Evolutionary conservation across 2,329 filamentous ascomycete species (phyloP).

Genomic region (Alternaria hordeiaustralica): DNA sequence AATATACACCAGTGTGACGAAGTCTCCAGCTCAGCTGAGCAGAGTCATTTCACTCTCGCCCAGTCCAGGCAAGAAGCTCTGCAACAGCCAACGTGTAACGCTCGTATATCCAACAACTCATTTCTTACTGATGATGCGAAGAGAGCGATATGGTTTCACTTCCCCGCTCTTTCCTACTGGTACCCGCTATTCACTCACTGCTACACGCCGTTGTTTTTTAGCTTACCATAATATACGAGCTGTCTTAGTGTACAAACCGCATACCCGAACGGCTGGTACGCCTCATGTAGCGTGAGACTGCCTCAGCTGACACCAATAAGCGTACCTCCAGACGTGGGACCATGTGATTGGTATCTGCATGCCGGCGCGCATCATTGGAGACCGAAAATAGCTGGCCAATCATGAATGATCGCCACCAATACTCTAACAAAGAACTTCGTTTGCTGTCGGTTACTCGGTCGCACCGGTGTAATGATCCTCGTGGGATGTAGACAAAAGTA

Average conservation of each 20-base stretch:
- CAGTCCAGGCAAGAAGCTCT: background rate
- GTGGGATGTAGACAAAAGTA: background rate
- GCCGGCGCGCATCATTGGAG: conserved; percentile 11
- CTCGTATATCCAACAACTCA: background rate
- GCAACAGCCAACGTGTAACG: background rate
- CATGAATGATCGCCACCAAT: conserved; percentile 5
- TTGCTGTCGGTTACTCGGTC: background rate
- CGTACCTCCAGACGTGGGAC: background rate
- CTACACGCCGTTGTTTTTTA: background rate
- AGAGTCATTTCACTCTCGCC: background rate
- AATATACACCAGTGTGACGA: background rate
- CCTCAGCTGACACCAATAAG: background rate
- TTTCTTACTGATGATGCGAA: background rate
- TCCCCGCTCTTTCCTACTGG: background rate
- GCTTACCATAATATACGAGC: background rate
- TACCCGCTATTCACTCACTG: background rate
- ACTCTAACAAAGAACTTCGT: conserved; percentile 13
- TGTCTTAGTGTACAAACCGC: background rate
- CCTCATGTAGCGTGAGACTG: background rate
- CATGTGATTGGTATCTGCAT: conserved; percentile 15
- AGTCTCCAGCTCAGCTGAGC: background rate
- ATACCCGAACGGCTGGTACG: background rate
- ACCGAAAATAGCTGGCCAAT: conserved; percentile 27
- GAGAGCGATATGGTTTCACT: background rate
- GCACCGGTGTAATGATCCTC: background rate